These are phyloP conservation scores for Anaeramoeba ignava DNA, from an alignment of 78 protist genomes.

Conservation along the genomic window DNA sequence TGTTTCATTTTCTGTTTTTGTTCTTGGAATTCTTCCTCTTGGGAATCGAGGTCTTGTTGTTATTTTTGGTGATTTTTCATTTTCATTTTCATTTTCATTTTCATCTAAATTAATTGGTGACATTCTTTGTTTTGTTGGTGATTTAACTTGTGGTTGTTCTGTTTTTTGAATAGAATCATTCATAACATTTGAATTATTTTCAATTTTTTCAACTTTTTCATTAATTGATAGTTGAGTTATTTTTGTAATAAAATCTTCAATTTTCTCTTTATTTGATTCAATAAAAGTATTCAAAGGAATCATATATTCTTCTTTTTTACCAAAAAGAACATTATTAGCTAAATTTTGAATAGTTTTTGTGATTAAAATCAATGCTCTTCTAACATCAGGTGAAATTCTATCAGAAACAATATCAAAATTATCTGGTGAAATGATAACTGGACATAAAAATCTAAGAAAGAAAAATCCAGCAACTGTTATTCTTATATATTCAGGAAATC, in stretches of 20 bases:
- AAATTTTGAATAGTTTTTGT: not conserved
- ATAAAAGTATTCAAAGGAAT: not conserved
- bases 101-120: too few relatives aligned
- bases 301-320: not conserved
- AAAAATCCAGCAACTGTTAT: not conserved
- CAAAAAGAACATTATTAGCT: not conserved
- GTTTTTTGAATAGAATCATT: not conserved
- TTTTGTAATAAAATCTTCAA: not conserved
- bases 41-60: too few relatives aligned
- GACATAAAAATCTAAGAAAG: not conserved
- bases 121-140: too few relatives aligned
- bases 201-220: not conserved
- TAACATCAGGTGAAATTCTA: not conserved
- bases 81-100: too few relatives aligned
- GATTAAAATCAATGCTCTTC: conserved; percentile 3
- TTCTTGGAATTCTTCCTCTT: too few relatives aligned
- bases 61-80: too few relatives aligned
- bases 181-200: not conserved
- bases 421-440: not conserved
- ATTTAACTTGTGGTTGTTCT: not conserved
- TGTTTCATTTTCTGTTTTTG: too few relatives aligned
- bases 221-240: not conserved
- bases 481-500: not conserved
- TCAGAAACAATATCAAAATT: not conserved
- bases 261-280: not conserved